Conservation (phyloP, 2,329 filamentous ascomycete genomes). For the Lachnellula hyalina region DNA sequence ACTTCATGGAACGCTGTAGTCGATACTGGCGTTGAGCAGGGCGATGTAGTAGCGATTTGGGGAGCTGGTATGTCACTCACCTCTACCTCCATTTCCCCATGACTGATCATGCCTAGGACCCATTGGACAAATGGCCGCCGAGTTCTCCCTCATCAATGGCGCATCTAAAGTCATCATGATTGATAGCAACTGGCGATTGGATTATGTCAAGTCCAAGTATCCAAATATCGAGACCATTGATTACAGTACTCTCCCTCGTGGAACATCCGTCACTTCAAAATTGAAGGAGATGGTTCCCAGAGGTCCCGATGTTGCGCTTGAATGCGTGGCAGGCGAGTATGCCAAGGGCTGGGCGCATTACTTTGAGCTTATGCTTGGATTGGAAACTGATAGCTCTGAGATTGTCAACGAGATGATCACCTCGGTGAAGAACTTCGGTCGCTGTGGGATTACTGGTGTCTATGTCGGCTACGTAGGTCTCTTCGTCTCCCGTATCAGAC, state of each 20-base stretch:
- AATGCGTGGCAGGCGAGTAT: slow-evolving; percentile 59
- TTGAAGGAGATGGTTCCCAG: slow-evolving; percentile 70
- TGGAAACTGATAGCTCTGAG: slow-evolving; percentile 82
- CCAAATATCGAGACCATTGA: slow-evolving; percentile 64
- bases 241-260: slow-evolving; percentile 54
- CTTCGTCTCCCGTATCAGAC: not conserved
- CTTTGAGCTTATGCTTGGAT: slow-evolving; percentile 53
- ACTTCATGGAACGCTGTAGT: slow-evolving; percentile 80
- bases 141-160: slow-evolving; percentile 70
- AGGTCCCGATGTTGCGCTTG: slow-evolving; percentile 70
- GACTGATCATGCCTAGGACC: slow-evolving; percentile 42
- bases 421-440: slow-evolving; percentile 64
- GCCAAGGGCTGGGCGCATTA: slow-evolving; percentile 57
- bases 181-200: slow-evolving; percentile 66
- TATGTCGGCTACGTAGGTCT: slow-evolving; percentile 53
- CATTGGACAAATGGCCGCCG: slow-evolving; percentile 76
- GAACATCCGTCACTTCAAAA: slow-evolving; percentile 63
- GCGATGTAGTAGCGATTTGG: slow-evolving; percentile 75
- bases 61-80: slow-evolving; percentile 51
- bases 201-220: slow-evolving; percentile 60
- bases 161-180: slow-evolving; percentile 74
- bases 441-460: slow-evolving; percentile 71
- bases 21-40: slow-evolving; percentile 74
- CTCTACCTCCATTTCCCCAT: not conserved
- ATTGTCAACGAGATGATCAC: slow-evolving; percentile 76